Evolutionary conservation across 768 basidiomycete genomes (phyloP), one percentile per base, ranked within the genome.

Genomic region (Amanita exitialis): DNA sequence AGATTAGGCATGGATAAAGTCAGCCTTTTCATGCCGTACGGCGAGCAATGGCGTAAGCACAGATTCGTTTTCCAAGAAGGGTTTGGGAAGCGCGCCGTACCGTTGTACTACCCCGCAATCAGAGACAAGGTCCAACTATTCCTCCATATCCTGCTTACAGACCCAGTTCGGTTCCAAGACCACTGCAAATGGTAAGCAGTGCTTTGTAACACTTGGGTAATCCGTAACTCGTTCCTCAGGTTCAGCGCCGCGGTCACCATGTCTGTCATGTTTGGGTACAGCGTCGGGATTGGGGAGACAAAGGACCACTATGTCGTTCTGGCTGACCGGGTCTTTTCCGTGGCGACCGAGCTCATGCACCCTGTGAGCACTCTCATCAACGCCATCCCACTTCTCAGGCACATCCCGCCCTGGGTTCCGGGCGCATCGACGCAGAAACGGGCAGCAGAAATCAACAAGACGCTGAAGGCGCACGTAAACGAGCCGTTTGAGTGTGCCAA

Each of bases 371-470:
- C 18, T n/a, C 10, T 44, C 9, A 44, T 50, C 27, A 50, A 50
- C 27, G 32, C 21, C 7, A 9, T 50, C 16, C 49, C 49, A 7
- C 12, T 41, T 10, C 42, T 50, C 9, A 42, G 38, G 20, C 38
- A 42, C 25, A 50, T 50, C 38, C 49, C 49, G 5, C 49, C 39
- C 6, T 50, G 49, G 49, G 3, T 50, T 16, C 49, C 49, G 2
- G 35, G 35, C 8, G 49, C 49, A 13, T 20, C 39, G 23, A 32
- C 42, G 4, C 49, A 50, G 28, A 44, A 43, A 13, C 10, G 16
- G 18, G 49, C 38, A 12, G 39, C 39, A 6, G 27, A 43, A 9
- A 15, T 43, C 6, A 42, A 23, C 32, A 35, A 50, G 8, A 13
- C 18, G 4, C 4, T 21, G 18, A 18, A 16, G 15, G 5, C 18